Percentiles rank a stretch among this genome's conserved stretches.
Conservation (phyloP, 129 eudicot species). For the Glebionis coronaria region DNA sequence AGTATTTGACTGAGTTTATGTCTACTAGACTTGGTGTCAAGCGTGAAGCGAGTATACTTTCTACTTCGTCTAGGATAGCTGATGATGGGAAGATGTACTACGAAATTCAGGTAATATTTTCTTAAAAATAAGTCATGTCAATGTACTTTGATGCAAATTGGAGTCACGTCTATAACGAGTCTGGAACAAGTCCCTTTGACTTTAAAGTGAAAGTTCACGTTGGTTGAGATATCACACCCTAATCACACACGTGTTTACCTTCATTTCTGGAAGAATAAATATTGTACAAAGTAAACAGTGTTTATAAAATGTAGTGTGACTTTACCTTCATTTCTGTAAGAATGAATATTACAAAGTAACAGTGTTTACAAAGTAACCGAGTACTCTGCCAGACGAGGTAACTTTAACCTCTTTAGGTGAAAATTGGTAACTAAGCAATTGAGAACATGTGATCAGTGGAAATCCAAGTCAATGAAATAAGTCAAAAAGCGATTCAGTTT, state of each 20-base stretch:
- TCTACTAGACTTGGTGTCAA: constrained; percentile 94
- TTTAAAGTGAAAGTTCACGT: neutral
- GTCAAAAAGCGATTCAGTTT: neutral
- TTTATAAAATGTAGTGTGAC: no score
- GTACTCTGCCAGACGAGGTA: no score
- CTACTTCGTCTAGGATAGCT: constrained; percentile 72
- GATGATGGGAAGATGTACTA: constrained; percentile 93
- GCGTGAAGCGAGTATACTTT: constrained; percentile 75
- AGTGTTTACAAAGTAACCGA: no score
- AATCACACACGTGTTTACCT: neutral
- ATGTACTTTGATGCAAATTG: neutral
- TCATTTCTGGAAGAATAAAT: no score
- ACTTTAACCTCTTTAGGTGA: no score
- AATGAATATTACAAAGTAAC: no score
- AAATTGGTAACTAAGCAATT: neutral
- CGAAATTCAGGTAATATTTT: constrained; percentile 63
- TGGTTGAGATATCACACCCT: neutral
- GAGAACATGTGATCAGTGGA: constrained; percentile 1
- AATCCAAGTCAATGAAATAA: neutral
- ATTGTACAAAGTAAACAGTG: no score
- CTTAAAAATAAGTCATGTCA: neutral
- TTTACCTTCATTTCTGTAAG: no score
- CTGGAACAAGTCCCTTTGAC: neutral
- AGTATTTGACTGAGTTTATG: constrained; percentile 95
- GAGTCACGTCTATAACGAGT: neutral